Percentiles rank a stretch among this genome's conserved stretches.
phyloP scores from a whole-genome alignment of 2,329 filamentous ascomycete genomes.

The Exophiala dermatitidis region DNA sequence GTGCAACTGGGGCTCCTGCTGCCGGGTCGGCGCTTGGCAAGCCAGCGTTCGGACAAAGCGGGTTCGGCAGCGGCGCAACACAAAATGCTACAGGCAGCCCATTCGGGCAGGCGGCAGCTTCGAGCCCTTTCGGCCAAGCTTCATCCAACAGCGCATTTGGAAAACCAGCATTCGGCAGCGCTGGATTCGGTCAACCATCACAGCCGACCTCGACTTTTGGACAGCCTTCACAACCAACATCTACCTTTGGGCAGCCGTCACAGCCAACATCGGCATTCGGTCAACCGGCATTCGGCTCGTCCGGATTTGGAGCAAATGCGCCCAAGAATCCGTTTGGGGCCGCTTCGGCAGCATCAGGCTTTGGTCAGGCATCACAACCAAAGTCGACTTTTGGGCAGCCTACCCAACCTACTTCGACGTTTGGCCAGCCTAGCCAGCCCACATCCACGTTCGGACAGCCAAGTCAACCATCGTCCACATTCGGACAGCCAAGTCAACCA shows the following conservation, averaged over 20 bases:
- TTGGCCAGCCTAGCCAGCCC: conserved; percentile 29
- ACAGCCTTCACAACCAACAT: conserved; percentile 26
- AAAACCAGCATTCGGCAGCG: conserved; percentile 40
- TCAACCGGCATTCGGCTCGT: conserved; percentile 31
- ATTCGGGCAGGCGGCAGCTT: conserved; percentile 4
- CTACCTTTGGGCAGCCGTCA: conserved; percentile 29
- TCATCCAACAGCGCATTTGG: conserved; percentile 38
- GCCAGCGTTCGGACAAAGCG: conserved; percentile 39
- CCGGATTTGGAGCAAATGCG: conserved; percentile 30
- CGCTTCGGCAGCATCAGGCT: conserved; percentile 17
- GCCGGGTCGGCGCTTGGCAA: conserved; percentile 22
- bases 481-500: conserved; percentile 29
- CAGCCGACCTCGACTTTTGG: conserved; percentile 30
- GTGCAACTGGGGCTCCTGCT: conserved; percentile 27
- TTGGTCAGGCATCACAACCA: conserved; percentile 9
- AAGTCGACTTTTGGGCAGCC: conserved; percentile 34
- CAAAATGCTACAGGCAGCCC: conserved; percentile 5
- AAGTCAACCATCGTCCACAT: conserved; percentile 26
- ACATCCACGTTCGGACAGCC: conserved; percentile 32
- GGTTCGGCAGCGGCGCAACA: conserved; percentile 4
- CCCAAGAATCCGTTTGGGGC: conserved; percentile 32
- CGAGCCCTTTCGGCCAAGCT: conserved; percentile 31
- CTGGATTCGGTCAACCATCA: conserved; percentile 26
- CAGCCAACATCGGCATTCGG: conserved; percentile 33
- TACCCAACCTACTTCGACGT: conserved; percentile 27